Conservation (phyloP, 192 early-diverging fungal species). For the Coemansia sp. region DNA sequence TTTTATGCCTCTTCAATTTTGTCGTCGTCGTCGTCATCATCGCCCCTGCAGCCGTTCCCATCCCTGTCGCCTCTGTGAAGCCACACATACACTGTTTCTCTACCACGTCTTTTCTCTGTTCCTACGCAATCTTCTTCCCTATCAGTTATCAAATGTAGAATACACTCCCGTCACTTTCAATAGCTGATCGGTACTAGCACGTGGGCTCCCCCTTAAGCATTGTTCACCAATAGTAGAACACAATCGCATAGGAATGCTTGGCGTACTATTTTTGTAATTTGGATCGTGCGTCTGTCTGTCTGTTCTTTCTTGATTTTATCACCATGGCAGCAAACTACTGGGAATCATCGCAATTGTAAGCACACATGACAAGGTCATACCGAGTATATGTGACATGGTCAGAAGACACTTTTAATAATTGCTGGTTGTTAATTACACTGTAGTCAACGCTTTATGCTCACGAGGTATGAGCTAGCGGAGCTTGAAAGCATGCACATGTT, state of each 20-base stretch:
- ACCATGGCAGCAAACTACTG: constrained; percentile 56
- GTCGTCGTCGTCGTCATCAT: neutral
- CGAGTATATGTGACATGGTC: neutral
- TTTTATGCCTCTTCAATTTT: constrained; percentile 26
- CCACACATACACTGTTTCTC: neutral
- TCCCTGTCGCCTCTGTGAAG: constrained; percentile 2
- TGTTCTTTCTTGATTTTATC: neutral
- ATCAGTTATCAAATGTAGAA: constrained; percentile 11
- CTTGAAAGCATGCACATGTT: constrained; percentile 26
- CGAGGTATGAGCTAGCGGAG: constrained; percentile 46
- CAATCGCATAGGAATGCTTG: neutral
- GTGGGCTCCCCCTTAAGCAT: neutral
- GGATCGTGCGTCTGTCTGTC: neutral
- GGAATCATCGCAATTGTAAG: constrained; percentile 56
- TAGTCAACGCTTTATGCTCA: constrained; percentile 52
- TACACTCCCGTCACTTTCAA: constrained; percentile 4
- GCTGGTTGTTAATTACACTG: neutral
- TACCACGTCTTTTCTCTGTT: neutral
- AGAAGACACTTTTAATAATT: neutral
- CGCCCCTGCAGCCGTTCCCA: neutral
- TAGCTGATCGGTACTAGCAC: neutral
- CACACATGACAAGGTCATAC: neutral
- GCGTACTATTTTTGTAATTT: neutral
- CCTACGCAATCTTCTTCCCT: neutral
- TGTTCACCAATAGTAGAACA: neutral